Base-by-base conservation (phyloP, 495 filamentous ascomycete genomes). In the Geoglossum glabrum region DNA sequence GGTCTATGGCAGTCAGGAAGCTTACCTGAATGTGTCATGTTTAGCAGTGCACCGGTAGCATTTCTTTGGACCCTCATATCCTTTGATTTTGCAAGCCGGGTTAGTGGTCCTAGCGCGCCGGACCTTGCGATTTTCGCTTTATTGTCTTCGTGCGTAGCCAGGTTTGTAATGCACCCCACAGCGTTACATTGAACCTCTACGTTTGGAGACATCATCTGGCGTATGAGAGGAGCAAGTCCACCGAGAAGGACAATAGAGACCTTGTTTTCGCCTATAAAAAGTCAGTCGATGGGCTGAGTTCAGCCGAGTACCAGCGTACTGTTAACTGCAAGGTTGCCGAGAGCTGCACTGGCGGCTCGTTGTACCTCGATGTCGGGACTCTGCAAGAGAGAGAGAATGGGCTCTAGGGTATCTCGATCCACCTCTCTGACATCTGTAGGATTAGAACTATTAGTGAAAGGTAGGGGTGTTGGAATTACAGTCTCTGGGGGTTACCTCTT, bases 121-220 rank as follows among this genome's bases (percentile, higher is more conserved):
- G 93, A 97, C 49, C 87, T 81, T 61, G 92, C 93, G 64, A 98
- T 98, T 71, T 93, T 96, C 45, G 93, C 87, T 73, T 98, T 98
- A 71, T 98, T 98, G 57, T 97, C 92, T 71, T 98, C 92, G 65
- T 98, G 92, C 0, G 92, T 98, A 59, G 92, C 92, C 30, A 98
- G 70, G 66, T 98, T 98, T 4, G 92, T 98, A 64, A 98, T 97
- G 72, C 92, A 98, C 45, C 92, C 92, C 54, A 98, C 92, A 34
- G 92, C 92, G 67, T 98, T 98, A 77, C 92, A 98, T 69, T 97
- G 92, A 33, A 98, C 92, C 70, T 98, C 92, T 61, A 98, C 92
- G 64, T 98, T 98, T n/a, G 83, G 80, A 43, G 90, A 96, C 76
- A 88, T 88, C 92, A 98, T 98, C 70, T 97, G 93, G 51, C 86